These are phyloP conservation scores for Pecoramyces ruminantium DNA, from an alignment of 192 early-diverging fungal species.

Conservation along the genomic window DNA sequence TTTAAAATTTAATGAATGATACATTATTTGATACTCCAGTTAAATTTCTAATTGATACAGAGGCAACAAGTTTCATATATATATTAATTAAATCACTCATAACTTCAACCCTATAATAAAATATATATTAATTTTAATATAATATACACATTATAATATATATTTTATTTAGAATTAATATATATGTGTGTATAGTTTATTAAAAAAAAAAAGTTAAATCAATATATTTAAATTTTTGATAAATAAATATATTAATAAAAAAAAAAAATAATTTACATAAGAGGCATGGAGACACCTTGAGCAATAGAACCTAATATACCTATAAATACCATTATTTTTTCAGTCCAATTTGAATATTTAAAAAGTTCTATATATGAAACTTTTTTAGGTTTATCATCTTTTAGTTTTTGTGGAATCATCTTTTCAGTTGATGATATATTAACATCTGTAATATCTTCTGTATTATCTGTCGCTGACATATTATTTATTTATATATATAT, in stretches of 20 bases:
- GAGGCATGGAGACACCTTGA: background rate
- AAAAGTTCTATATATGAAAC: background rate
- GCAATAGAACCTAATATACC: background rate
- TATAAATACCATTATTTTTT: background rate
- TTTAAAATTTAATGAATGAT: no score
- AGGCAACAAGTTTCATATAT: background rate
- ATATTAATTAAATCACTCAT: background rate
- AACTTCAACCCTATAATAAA: background rate
- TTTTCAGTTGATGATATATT: background rate
- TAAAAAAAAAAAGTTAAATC: no score
- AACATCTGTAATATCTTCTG: background rate
- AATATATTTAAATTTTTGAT: no score
- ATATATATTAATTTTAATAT: no score
- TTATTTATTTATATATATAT: no score
- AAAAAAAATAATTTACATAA: background rate
- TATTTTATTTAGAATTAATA: no score
- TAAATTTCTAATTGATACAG: background rate
- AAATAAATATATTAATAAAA: no score
- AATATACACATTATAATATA: no score
- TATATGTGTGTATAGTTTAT: no score
- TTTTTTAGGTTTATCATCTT: background rate
- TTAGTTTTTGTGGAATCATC: background rate
- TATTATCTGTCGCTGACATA: background rate
- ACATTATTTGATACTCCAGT: background rate
- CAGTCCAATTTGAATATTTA: background rate